phyloP scores from a whole-genome alignment of 2,329 filamentous ascomycete species.

The Botrytis sinoallii region DNA sequence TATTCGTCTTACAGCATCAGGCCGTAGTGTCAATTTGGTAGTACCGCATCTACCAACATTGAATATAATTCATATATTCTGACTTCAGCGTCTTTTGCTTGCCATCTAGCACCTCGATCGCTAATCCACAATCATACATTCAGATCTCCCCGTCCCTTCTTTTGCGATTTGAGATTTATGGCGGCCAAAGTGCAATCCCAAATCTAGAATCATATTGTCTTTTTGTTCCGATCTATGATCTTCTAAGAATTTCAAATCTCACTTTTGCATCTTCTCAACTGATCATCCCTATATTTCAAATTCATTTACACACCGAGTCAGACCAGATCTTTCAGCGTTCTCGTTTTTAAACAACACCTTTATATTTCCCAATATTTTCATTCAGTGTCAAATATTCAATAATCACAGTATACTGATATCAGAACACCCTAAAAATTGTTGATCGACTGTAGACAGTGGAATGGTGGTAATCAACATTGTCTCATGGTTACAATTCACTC shows the following conservation, averaged over 20 bases:
- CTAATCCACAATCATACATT: not conserved
- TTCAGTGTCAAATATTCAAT: not conserved
- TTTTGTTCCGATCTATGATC: not conserved
- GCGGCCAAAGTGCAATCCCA: not conserved
- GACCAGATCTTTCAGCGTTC: not conserved
- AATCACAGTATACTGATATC: not conserved
- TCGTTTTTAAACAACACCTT: not conserved
- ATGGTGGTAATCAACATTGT: not conserved
- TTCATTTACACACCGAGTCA: not conserved
- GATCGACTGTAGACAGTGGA: not conserved
- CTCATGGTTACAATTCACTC: not conserved
- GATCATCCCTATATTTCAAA: not conserved
- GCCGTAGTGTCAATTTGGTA: no score
- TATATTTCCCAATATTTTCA: not conserved
- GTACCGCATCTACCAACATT: fast-evolving
- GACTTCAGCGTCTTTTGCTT: not conserved
- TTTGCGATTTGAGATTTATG: not conserved
- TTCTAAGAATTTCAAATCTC: no score
- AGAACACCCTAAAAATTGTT: not conserved
- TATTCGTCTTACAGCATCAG: not conserved
- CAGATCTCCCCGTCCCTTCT: not conserved
- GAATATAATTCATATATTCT: not conserved
- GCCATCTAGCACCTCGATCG: not conserved
- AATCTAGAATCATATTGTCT: not conserved
- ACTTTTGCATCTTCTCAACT: not conserved